Conservation (phyloP, 768 basidiomycete genomes). For the Russula griseocarnosa region DNA sequence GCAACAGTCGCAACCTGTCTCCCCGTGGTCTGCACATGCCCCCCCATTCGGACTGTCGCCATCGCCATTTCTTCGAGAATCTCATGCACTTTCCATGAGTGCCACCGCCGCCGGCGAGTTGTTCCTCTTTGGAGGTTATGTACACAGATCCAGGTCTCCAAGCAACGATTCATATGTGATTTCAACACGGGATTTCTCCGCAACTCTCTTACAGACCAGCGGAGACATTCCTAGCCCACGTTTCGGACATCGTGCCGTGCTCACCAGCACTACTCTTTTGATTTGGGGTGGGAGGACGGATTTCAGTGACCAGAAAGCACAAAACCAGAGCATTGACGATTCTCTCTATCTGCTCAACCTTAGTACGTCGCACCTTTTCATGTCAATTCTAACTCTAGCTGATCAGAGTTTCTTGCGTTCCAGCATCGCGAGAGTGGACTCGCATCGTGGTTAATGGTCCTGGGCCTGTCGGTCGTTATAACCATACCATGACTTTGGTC, state of each 20-base stretch:
- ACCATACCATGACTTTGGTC: too few relatives aligned
- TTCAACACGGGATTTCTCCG: conserved; percentile 72
- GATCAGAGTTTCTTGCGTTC: too few relatives aligned
- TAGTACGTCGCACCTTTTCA: too few relatives aligned
- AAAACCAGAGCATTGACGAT: too few relatives aligned
- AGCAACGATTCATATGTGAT: conserved; percentile 91
- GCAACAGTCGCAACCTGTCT: too few relatives aligned
- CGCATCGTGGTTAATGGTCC: too few relatives aligned
- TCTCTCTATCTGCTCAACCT: too few relatives aligned
- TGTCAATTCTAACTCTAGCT: too few relatives aligned
- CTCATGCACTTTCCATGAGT: conserved; percentile 80
- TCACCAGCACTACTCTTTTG: conserved; percentile 91
- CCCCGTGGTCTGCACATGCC: too few relatives aligned
- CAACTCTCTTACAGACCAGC: conserved; percentile 77
- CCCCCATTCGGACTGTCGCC: conserved; percentile 44
- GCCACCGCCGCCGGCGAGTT: conserved; percentile 80
- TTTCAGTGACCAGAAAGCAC: conserved; percentile 59
- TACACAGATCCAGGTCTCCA: conserved; percentile 63
- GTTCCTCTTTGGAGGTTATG: conserved; percentile 94
- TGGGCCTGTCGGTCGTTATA: too few relatives aligned
- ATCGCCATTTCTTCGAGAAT: conserved; percentile 92
- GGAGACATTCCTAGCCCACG: conserved; percentile 85
- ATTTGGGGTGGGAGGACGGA: conserved; percentile 95
- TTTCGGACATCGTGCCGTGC: conserved; percentile 88
- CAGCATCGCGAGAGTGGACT: too few relatives aligned